Evolutionary conservation across 305 asterid genomes (phyloP).

Genomic region (Rubia tinctorum): DNA sequence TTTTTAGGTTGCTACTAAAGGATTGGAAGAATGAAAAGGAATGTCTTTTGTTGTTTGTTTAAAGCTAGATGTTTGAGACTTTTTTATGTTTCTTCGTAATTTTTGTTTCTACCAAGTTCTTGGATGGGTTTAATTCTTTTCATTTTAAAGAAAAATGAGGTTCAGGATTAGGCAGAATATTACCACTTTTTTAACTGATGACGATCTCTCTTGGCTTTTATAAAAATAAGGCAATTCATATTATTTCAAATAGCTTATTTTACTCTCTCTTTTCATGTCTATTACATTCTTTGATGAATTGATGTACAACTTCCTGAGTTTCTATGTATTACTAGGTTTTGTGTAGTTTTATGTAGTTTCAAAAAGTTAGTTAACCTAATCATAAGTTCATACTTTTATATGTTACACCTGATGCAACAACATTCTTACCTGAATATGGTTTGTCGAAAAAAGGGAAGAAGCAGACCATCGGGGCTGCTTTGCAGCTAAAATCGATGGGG

Average conservation of each 20-base stretch:
- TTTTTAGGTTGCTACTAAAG: too few species aligned
- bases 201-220: neutral
- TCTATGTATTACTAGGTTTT: too few species aligned
- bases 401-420: too few species aligned
- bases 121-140: neutral
- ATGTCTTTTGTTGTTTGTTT: neutral
- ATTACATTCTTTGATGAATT: too few species aligned
- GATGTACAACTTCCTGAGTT: too few species aligned
- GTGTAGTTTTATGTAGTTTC: too few species aligned
- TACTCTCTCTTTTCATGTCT: too few species aligned
- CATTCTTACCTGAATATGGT: conserved; percentile 23
- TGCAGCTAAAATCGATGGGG: conserved; percentile 63
- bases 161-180: neutral
- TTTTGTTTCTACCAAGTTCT: neutral
- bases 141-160: neutral
- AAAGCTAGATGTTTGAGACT: neutral
- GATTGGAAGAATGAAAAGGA: neutral
- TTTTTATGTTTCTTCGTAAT: neutral
- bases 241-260: too few species aligned
- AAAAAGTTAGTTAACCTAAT: too few species aligned
- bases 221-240: too few species aligned
- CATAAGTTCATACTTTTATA: too few species aligned
- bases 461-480: conserved; percentile 72
- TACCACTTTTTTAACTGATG: neutral
- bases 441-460: conserved; percentile 74